Evolutionary conservation across 179 eudicot species (phyloP), one percentile per base, ranked within the genome.

Genomic region (Heliamphora pulchella): DNA sequence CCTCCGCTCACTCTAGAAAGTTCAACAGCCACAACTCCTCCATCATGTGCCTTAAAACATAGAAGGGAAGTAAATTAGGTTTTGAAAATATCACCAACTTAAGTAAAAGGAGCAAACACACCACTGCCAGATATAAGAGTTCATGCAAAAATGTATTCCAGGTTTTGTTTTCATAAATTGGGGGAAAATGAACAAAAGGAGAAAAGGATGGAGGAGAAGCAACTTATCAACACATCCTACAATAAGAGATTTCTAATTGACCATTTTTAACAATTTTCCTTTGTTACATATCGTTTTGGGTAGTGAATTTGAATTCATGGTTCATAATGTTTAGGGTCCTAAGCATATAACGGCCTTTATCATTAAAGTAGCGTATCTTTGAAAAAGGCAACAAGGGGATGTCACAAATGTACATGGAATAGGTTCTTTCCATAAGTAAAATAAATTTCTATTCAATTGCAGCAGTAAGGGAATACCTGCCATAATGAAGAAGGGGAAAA

Each of bases 11-110:
- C 95, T 88, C 97, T 89, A 71, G 95, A 93, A 83, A 95, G 91
- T 85, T 95, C 98, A 84, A 93, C 88, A 81, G 93, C 91, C 80
- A 87, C 94, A 90, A 95, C 97, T 79, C 97, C 98, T 71, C 98
- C 98, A 80, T 95, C 98, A 89, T 95, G 98, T 71, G 97, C 98
- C 98, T 95, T 80, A 20, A 75, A 80, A 70, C 18, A 70, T 58
- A 76, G 75, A 61, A 83, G 55, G 43, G 81, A 57, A 62, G 68
- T 62, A n/a, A 53, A 44, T n/a, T 63, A 75, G 4, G 13, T 59
- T 47, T 66, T 3, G 5, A 20, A 54, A 67, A 43, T 41, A 70
- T 57, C 18, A n/a, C 50, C 20, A 17, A 59, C 58, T 3, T 5
- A 64, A 44, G 51, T 75, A 72, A 46, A 31, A 62, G 17, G 20